Conservation (phyloP, 176 grass and related monocot species). For the Coix lacrymajobi region DNA sequence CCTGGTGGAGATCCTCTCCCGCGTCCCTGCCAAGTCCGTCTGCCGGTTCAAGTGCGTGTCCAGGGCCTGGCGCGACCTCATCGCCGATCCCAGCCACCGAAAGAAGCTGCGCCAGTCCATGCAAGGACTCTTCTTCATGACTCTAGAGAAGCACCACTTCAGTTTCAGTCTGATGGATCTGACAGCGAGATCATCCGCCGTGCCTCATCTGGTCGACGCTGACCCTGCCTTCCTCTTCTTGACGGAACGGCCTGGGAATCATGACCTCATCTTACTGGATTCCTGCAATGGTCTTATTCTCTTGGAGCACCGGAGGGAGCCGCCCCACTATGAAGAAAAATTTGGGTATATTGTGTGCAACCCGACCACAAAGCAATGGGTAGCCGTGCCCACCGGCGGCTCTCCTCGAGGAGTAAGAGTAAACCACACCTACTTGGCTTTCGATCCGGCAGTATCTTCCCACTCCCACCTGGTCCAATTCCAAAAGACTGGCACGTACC, state of each 20-base stretch:
- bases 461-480: not conserved
- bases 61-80: not conserved
- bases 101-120: not conserved
- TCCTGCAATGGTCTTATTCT: not conserved
- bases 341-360: not conserved
- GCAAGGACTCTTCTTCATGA: not conserved
- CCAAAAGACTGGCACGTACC: too few relatives aligned
- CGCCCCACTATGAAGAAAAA: not conserved
- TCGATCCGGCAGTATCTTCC: not conserved
- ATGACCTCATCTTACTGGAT: not conserved
- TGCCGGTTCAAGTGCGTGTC: not conserved
- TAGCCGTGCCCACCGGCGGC: rapidly evolving
- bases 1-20: not conserved
- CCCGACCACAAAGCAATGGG: not conserved
- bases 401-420: too few relatives aligned
- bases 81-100: not conserved
- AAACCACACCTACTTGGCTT: not conserved
- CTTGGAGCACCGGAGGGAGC: not conserved
- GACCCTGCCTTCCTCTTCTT: not conserved
- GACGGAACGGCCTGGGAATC: not conserved
- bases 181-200: not conserved
- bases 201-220: too few relatives aligned
- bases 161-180: not conserved
- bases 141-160: too few relatives aligned
- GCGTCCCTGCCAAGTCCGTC: not conserved